Evolutionary conservation across 305 asterid genomes (phyloP), one percentile per base, ranked within the genome.

Genomic region (Solanum hybrid): DNA sequence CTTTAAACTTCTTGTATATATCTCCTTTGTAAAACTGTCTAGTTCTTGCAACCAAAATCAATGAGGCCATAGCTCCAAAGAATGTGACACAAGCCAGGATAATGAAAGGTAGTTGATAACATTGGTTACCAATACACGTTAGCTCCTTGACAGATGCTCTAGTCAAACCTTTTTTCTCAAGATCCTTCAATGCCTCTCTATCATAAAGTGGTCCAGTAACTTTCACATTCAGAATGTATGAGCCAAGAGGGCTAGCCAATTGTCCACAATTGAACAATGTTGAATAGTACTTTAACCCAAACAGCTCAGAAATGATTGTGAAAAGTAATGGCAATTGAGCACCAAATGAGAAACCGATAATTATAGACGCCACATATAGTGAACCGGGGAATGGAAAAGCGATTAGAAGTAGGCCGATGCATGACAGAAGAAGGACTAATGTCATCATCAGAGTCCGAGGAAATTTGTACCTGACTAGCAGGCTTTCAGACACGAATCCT

Each of bases 221-320:
- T 86, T 87, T 93, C 26, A 95, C 98, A 89, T 96, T 96, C 87
- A 96, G 86, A 12, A 95, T 79, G 91, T 95, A 96, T 5, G 98
- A 94, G 8, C 98, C 98, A 35, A 95, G 90, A 7, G 98, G 98
- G 90, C 96, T 96, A 1, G 94, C 98, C 88, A 95, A 34, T 88
- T 96, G 98, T 14, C 97, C 97, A 88, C 98, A 95, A 29, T 95
- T 96, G 94, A 96, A 95, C 90, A 95, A 82, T 13, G 97, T 95
- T 27, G 98, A 93, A 90, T 91, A 96, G 88, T 93, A 89, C 36
- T 96, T 96, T 6, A 95, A 92, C 27, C 98, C 98, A 76, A 95
- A 95, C 5, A 96, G 93, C 94, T 96, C 98, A 1, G 98, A 96
- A 27, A 96, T 94, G 4, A 96, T 93, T 0, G 96, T 94, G 51